Percentiles rank a stretch among this genome's conserved stretches.
phyloP scores from a whole-genome alignment of 768 basidiomycete species.

The Pleurotus platypus region DNA sequence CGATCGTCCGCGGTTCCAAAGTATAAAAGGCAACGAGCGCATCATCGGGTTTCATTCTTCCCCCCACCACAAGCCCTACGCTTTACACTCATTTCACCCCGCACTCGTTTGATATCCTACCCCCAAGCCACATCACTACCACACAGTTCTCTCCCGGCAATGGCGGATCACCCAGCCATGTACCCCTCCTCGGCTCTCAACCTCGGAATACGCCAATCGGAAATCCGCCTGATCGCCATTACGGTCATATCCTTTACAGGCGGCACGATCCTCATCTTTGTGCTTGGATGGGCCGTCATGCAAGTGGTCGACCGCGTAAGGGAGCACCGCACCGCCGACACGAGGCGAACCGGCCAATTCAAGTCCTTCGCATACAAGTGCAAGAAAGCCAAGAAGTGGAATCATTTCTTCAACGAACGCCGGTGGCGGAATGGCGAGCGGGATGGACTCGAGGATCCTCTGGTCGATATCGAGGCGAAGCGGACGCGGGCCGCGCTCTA shows the following conservation, averaged over 20 bases:
- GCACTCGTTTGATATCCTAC: no score
- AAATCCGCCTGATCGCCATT: slow-evolving; percentile 5
- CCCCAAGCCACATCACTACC: no score
- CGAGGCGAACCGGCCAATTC: neutral
- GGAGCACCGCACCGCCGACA: neutral
- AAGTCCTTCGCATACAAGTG: neutral
- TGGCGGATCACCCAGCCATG: no score
- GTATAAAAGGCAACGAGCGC: no score
- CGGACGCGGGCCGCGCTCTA: neutral
- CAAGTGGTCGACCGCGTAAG: slow-evolving; percentile 1
- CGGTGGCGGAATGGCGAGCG: neutral
- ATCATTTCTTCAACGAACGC: neutral
- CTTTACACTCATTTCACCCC: no score
- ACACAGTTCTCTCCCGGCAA: no score
- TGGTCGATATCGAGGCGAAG: neutral
- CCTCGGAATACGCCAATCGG: slow-evolving; percentile 2
- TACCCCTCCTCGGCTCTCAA: neutral
- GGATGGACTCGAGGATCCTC: neutral
- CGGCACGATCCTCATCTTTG: neutral
- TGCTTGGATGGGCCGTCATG: neutral
- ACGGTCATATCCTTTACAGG: slow-evolving; percentile 1
- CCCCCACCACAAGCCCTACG: no score
- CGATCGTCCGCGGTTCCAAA: no score
- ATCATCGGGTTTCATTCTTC: no score
- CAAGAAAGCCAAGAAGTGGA: neutral